Conservation (phyloP, 345 rosid species). For the Citrus sinensis region DVS_A1.0 CM039162.1:7764001-7764500, state of each 20-base stretch:
- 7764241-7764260: not conserved
- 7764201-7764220: not conserved
- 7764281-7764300: not conserved
- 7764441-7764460: slow-evolving; percentile 56
- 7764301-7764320: not conserved
- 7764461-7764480: slow-evolving; percentile 58
- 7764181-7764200: not conserved
- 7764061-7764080: not conserved
- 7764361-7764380: slow-evolving; percentile 47
- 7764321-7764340: slow-evolving; percentile 1
- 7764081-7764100: not conserved
- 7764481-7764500: slow-evolving; percentile 60
- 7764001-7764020: not conserved
- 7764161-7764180: not conserved
- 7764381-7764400: slow-evolving; percentile 48
- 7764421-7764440: slow-evolving; percentile 45
- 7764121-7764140: not conserved
- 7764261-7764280: not conserved
- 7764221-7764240: not conserved
- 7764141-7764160: not conserved
- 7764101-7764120: not conserved
- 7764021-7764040: not conserved
- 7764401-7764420: slow-evolving; percentile 45
- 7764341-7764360: slow-evolving; percentile 38
- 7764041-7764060: not conserved